Evolutionary conservation across 164 flowering plant species (phyloP).

Genomic region (Macadamia tetraphylla): DNA sequence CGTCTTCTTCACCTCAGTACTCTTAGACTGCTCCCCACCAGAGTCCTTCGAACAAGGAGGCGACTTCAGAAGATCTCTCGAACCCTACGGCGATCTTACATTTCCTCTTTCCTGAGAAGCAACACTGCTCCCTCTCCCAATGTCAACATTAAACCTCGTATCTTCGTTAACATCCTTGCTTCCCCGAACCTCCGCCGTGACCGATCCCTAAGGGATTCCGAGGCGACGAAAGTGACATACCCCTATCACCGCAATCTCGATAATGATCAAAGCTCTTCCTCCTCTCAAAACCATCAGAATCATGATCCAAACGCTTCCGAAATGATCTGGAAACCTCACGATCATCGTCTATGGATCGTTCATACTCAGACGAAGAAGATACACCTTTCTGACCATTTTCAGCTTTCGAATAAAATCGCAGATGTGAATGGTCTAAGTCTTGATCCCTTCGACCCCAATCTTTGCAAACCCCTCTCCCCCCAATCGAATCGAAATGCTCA

Average conservation of each 20-base stretch:
- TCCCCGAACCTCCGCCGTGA: constrained; percentile 50
- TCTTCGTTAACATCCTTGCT: constrained; percentile 43
- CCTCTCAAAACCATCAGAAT: constrained; percentile 54
- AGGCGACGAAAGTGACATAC: constrained; percentile 32
- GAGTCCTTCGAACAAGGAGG: constrained; percentile 47
- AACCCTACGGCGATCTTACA: constrained; percentile 31
- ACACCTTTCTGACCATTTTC: constrained; percentile 39
- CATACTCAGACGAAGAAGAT: constrained; percentile 44
- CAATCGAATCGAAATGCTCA: constrained; percentile 56
- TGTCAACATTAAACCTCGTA: constrained; percentile 27
- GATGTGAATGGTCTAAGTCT: constrained; percentile 44
- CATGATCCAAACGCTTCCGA: constrained; percentile 53
- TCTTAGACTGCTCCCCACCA: constrained; percentile 57
- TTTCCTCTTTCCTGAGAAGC: constrained; percentile 32
- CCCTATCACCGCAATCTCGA: constrained; percentile 34
- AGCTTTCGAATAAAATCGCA: constrained; percentile 46
- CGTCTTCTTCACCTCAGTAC: constrained; percentile 55
- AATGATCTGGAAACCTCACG: constrained; percentile 38
- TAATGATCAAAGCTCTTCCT: constrained; percentile 48
- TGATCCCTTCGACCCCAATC: constrained; percentile 47
- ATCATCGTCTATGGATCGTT: constrained; percentile 49
- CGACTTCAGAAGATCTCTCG: constrained; percentile 31
- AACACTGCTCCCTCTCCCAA: constrained; percentile 29
- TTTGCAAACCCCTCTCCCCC: constrained; percentile 30
- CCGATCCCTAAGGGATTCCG: constrained; percentile 48